Evolutionary conservation across 2,329 filamentous ascomycete genomes (phyloP), one percentile per base, ranked within the genome.

Genomic region (Ophiognomonia clavigignenti-juglandacearum): DNA sequence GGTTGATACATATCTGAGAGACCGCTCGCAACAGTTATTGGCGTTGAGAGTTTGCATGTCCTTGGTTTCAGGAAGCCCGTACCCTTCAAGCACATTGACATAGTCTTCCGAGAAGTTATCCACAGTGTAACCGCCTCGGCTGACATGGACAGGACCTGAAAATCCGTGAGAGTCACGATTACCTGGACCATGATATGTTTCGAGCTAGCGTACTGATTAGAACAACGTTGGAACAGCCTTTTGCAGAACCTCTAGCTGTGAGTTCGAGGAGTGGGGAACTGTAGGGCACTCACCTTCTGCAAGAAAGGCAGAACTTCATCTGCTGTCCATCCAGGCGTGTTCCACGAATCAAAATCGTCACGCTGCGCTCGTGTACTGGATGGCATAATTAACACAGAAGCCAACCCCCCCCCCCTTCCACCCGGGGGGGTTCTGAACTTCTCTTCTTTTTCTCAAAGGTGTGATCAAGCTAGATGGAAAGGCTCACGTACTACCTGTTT

Each of bases 91-190:
- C 3, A 72, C 72, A 1, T 68, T 57, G 40, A 77, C 63, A 54
- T 75, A 75, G 13, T 72, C 64, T 3, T 68, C 59, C 44, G 71
- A 67, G n/a, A 67, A 63, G 2, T 43, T 48, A 24, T 62, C 66
- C 4, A 60, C 62, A 31, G 61, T 56, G 53, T 64, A 73, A 0
- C 69, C 70, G 38, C 76, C 73, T 35, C 66, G 65, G 2, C 69
- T 73, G 18, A 80, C 59, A 39, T 74, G 60, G 27, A 78, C 64
- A 0, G 74, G 75, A 0, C 75, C 76, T 31, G 69, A 60, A 40
- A 66, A 57, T 3, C 77, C 77, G 52, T 80, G 77, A 10, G 59
- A 51, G 16, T 62, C 60, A 32, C 64, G 63, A 2, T 63, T 58
- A 46, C 67, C 71, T 16, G 61, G 57, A 8, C 69, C 70, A 44